Base-by-base conservation (phyloP, 2,329 filamentous ascomycete genomes). In the Saccharata proteae region DNA sequence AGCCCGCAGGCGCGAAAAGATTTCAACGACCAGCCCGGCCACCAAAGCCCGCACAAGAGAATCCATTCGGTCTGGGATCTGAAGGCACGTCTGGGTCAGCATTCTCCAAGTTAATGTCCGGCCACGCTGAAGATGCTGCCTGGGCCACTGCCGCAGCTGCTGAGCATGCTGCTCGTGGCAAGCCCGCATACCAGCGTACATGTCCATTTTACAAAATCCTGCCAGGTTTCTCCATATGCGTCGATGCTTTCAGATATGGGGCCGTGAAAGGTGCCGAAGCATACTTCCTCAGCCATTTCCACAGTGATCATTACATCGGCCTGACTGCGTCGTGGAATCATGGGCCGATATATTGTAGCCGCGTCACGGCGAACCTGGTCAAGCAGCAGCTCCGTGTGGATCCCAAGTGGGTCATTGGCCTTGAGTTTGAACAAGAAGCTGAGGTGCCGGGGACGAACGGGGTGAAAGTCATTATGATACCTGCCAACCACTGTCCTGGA, bases 141-240 rank as follows among this genome's bases (percentile, higher is more conserved):
- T 98, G 90, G 90, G 77, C 80, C 1, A 74, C 72, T 20, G 90
- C 90, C 9, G 85, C 88, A 0, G 80, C 83, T 1, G 68, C 80
- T 1, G 85, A 93, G 51, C 62, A 71, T 16, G 71, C 80, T 1
- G 77, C 85, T 3, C 71, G 83, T 23, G 88, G 90, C 14, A 90
- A 84, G 49, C 82, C 80, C 12, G 79, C 86, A 0, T 90, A 88
- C 46, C 72, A 88, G 47, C 74, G 90, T 29, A 94, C 84, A 0
- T 98, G 90, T 48, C 90, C 90, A 0, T 98, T 98, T 47, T 98
- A 98, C 64, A 98, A 98, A 56, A 94, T 96, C 40, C 77, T 98
- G 59, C 86, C 88, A 1, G 85, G 84, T 0, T 80, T 94, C 46
- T 83, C 71, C 40, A 92, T 96, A 32, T 92, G 84, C 36, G 90